Base-by-base conservation (phyloP, 108 stramenopile species). In the Schizochytrium sp. region DNA sequence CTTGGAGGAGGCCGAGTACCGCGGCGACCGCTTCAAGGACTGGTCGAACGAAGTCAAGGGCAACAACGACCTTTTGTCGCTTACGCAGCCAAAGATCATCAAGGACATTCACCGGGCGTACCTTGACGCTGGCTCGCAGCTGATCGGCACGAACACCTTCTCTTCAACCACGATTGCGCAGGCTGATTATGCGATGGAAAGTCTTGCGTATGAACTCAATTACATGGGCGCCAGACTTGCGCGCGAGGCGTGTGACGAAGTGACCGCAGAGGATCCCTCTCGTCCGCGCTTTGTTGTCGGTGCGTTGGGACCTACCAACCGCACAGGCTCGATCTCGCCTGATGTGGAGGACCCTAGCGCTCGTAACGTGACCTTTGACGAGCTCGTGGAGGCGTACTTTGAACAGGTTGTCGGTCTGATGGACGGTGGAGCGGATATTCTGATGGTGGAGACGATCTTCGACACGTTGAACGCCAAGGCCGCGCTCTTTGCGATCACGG, bases 111-210 rank as follows among this genome's bases (percentile, higher is more conserved):
- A 99, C 96, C 88, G 60, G 23, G 72, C 97, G 88, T 99, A 99
- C 89, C 92, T 99, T 10, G 96, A 97, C 90, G 94, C 91, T 63
- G 96, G 96, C 45, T 96, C 97, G 47, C 93, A 98, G 88, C 53
- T 99, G 92, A 97, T 99, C 91, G 98, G 97, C 25, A 99, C 98
- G 87, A 99, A 99, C 90, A 99, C 98, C 3, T 99, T 99, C 93
- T 97, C 96, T 18, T 96, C 96, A 25, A 99, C 98, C 8, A 97
- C 97, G 60, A 98, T 99, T 88, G 98, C 98, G 90, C 97, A 97
- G 96, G 98, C 97, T 34, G 98, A 99, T 91, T 99, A 99, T 91
- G 93, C 97, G 87, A 98, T 99, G 98, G 97, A 99, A 90, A 90
- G 90, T 29, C 96, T 96, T 25, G 97, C 95, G 60, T 97, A 97